Percentiles rank a stretch among this genome's conserved stretches.
Conservation (phyloP, 441 rosid genomes). For the Eruca vesicaria region DNA sequence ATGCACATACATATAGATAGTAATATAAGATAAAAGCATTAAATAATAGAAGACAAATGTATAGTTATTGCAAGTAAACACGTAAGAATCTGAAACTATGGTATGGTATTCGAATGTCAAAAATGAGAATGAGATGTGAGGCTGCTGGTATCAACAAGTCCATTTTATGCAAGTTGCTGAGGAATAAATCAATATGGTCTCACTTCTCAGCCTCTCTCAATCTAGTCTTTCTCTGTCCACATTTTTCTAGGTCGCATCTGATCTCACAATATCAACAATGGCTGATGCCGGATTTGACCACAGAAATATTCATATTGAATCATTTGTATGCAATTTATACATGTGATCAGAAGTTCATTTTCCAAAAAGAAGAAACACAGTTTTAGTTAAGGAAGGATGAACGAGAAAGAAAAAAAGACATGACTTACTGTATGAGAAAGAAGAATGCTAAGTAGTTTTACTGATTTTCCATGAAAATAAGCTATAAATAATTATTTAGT, state of each 20-base stretch:
- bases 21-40: background rate
- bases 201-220: slow-evolving; percentile 8
- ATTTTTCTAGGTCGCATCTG: too few relatives aligned
- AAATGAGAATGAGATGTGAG: slow-evolving; percentile 33
- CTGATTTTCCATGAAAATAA: background rate
- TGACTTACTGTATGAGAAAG: background rate
- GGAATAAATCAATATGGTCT: slow-evolving; percentile 20
- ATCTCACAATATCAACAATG: too few relatives aligned
- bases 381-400: background rate
- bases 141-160: slow-evolving; percentile 22
- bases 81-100: slow-evolving; percentile 33
- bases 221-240: slow-evolving; percentile 1
- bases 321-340: background rate
- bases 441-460: background rate
- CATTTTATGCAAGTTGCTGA: slow-evolving; percentile 23
- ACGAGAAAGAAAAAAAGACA: background rate
- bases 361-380: background rate
- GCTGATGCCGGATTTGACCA: background rate
- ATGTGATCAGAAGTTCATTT: background rate
- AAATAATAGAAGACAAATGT: slow-evolving; percentile 22
- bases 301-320: background rate
- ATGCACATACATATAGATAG: background rate
- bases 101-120: slow-evolving; percentile 31
- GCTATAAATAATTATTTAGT: background rate
- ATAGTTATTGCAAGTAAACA: slow-evolving; percentile 27